Evolutionary conservation across 1,284 basidiomycete species (phyloP).

Genomic region (Ustilago sp.): DNA sequence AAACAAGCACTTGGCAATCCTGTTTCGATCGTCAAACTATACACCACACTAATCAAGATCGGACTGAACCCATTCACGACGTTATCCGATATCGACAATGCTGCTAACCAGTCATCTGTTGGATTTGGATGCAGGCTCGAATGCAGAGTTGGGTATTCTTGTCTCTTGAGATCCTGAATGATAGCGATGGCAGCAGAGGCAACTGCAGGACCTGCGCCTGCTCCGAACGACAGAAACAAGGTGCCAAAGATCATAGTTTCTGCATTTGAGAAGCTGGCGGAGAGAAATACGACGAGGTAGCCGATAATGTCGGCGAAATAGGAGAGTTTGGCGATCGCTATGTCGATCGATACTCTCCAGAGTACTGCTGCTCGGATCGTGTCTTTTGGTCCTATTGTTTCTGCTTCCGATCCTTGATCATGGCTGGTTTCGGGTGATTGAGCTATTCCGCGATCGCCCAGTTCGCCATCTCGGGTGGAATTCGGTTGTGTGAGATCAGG

Average conservation of each 20-base stretch:
- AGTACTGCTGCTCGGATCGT: constrained; percentile 33
- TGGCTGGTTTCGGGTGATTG: neutral
- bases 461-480: constrained; percentile 5
- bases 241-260: constrained; percentile 41
- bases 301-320: constrained; percentile 45
- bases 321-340: constrained; percentile 37
- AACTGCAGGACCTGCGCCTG: constrained; percentile 41
- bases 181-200: constrained; percentile 48
- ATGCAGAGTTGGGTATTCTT: constrained; percentile 32
- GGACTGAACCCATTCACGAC: constrained; percentile 45
- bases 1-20: constrained; percentile 41
- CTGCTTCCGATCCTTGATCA: neutral
- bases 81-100: constrained; percentile 42
- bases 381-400: neutral
- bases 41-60: constrained; percentile 42
- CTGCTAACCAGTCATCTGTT: constrained; percentile 48
- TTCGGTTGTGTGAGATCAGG: constrained; percentile 23
- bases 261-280: constrained; percentile 38
- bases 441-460: constrained; percentile 5
- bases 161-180: constrained; percentile 37
- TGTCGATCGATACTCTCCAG: constrained; percentile 35
- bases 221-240: constrained; percentile 41
- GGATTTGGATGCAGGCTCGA: constrained; percentile 32
- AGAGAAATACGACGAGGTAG: constrained; percentile 43
- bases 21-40: constrained; percentile 47